These are phyloP conservation scores for Paecilomyces dactylethromorphus DNA, from an alignment of 2,329 filamentous ascomycete genomes.

Conservation along the genomic window DNA sequence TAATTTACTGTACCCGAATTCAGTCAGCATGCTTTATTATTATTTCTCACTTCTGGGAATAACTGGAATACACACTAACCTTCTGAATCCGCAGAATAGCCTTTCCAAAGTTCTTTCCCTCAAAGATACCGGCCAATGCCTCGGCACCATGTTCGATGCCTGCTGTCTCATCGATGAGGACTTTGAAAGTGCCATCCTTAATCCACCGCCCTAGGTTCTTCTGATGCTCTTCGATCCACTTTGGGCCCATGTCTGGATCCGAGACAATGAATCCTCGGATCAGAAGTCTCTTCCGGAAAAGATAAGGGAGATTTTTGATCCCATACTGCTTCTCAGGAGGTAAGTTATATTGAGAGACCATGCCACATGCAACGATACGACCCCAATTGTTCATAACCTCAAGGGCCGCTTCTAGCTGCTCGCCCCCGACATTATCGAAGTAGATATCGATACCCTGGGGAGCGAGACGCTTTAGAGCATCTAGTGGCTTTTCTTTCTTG, in stretches of 20 bases:
- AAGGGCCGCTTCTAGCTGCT: conserved; percentile 60
- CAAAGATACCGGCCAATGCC: conserved; percentile 62
- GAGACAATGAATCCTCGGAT: conserved; percentile 65
- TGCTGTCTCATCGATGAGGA: conserved; percentile 57
- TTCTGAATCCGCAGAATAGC: conserved; percentile 18
- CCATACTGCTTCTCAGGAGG: conserved; percentile 49
- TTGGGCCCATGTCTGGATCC: conserved; percentile 56
- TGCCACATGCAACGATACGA: conserved; percentile 53
- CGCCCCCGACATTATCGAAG: conserved; percentile 67
- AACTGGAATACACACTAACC: not conserved
- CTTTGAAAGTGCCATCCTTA: conserved; percentile 62
- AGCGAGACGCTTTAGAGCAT: conserved; percentile 59
- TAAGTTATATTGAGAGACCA: conserved; percentile 68
- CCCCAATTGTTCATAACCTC: conserved; percentile 54
- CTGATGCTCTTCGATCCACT: conserved; percentile 53
- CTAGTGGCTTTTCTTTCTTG: conserved; percentile 39
- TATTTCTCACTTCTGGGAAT: not conserved
- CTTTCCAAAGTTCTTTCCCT: conserved; percentile 76
- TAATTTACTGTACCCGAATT: not conserved
- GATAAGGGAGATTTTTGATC: conserved; percentile 45
- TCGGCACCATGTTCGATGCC: conserved; percentile 67
- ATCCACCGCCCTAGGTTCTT: conserved; percentile 65
- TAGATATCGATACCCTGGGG: conserved; percentile 70
- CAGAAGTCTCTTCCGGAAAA: conserved; percentile 57
- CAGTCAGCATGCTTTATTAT: not conserved